phyloP scores from a whole-genome alignment of 2,329 filamentous ascomycete genomes.

The Botrytis paeoniae region DNA sequence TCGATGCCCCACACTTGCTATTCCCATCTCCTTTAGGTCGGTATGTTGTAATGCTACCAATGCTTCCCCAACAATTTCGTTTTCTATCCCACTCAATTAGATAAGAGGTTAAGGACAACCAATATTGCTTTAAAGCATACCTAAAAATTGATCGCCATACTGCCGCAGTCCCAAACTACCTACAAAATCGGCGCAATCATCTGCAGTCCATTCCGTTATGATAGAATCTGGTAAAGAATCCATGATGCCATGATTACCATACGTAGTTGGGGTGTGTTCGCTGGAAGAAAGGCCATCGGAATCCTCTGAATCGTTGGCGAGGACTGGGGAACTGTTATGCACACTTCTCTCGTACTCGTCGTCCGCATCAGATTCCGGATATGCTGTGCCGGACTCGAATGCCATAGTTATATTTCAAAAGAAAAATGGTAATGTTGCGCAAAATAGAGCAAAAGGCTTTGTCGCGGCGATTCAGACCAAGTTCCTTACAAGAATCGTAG shows the following conservation, averaged over 20 bases:
- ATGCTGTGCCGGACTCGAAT: slow-evolving; percentile 65
- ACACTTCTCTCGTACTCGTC: slow-evolving; percentile 79
- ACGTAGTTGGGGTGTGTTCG: slow-evolving; percentile 78
- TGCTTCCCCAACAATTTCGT: slow-evolving; percentile 90
- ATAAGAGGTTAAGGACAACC: not conserved
- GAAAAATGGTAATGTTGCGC: slow-evolving; percentile 12
- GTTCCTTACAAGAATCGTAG: slow-evolving; percentile 20
- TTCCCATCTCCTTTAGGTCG: slow-evolving; percentile 92
- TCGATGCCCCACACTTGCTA: slow-evolving; percentile 88
- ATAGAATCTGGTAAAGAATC: slow-evolving; percentile 70
- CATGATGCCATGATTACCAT: slow-evolving; percentile 62
- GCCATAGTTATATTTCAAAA: slow-evolving; percentile 41
- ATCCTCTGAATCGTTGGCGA: slow-evolving; percentile 64
- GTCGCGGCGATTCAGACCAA: slow-evolving; percentile 19
- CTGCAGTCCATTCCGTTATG: slow-evolving; percentile 76
- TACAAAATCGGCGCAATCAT: slow-evolving; percentile 89
- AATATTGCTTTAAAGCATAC: slow-evolving; percentile 48
- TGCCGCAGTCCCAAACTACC: slow-evolving; percentile 74
- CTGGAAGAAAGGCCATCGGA: slow-evolving; percentile 63
- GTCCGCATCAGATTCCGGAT: slow-evolving; percentile 77
- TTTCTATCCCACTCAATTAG: slow-evolving; percentile 57
- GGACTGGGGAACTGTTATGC: slow-evolving; percentile 63
- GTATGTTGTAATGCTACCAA: slow-evolving; percentile 86
- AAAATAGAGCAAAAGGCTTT: slow-evolving; percentile 14
- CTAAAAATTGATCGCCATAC: slow-evolving; percentile 79